These are phyloP conservation scores for Flaveria trinervia DNA, from an alignment of 129 eudicot species.

Conservation along the genomic window DNA sequence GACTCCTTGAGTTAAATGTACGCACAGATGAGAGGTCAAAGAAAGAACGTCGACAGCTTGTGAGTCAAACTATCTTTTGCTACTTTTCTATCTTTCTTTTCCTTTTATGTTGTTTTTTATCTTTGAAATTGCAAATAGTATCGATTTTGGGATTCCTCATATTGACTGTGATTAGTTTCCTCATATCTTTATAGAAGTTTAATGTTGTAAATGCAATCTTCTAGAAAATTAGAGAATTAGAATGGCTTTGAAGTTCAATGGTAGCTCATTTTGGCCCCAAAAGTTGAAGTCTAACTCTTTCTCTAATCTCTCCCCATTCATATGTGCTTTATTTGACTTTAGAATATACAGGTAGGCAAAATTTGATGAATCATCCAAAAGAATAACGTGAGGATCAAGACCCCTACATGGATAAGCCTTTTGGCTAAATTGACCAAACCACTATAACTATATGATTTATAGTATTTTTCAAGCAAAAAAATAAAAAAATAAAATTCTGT, in stretches of 20 bases:
- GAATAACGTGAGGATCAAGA: neutral
- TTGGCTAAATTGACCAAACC: constrained; percentile 7
- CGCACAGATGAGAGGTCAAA: constrained; percentile 86
- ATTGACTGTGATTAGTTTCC: neutral
- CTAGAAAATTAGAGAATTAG: neutral
- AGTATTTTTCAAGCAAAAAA: neutral
- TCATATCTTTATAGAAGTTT: neutral
- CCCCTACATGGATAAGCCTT: neutral
- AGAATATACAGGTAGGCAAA: neutral
- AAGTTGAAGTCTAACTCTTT: neutral
- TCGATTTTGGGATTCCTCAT: neutral
- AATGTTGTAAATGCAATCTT: neutral
- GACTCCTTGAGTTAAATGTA: constrained; percentile 84
- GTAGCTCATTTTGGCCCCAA: neutral
- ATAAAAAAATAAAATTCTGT: neutral
- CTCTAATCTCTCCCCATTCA: neutral
- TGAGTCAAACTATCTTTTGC: constrained; percentile 52
- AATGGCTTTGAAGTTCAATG: neutral
- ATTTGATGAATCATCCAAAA: neutral
- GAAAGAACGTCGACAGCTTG: constrained; percentile 91
- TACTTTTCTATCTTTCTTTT: neutral
- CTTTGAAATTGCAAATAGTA: neutral
- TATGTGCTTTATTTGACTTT: neutral
- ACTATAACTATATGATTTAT: neutral
- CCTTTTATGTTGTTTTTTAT: neutral